Conservation (phyloP, 2,329 filamentous ascomycete genomes). For the Blumeriella jaapii region DNA sequence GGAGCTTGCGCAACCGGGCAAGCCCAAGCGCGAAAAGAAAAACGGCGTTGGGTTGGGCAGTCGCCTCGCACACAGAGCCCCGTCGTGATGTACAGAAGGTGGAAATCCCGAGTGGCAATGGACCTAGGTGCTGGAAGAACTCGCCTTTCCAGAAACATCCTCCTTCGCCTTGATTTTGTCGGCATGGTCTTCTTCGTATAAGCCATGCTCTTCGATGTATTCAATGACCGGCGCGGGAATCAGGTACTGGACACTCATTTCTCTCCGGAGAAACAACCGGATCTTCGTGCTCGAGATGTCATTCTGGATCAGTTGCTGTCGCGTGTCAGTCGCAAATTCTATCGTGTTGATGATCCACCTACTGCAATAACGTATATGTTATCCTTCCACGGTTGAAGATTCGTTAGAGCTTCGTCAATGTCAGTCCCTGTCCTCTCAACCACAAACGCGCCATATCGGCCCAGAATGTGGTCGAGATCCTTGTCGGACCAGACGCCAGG, state of each 20-base stretch:
- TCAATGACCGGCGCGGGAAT: conserved; percentile 65
- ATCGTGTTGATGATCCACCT: not conserved
- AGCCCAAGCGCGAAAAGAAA: too few relatives aligned
- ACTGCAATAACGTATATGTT: conserved; percentile 37
- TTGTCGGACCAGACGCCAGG: conserved; percentile 70
- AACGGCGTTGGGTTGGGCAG: not conserved
- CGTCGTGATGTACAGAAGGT: not conserved
- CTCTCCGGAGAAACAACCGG: conserved; percentile 63
- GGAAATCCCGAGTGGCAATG: not conserved
- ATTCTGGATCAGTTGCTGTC: conserved; percentile 49
- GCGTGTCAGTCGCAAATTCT: not conserved
- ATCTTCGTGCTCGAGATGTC: conserved; percentile 78
- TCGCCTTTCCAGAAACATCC: conserved; percentile 12
- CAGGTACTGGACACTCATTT: conserved; percentile 71
- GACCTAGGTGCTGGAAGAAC: conserved; percentile 11
- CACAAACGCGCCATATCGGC: conserved; percentile 72
- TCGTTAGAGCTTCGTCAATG: conserved; percentile 76
- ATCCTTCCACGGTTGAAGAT: conserved; percentile 68
- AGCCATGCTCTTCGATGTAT: conserved; percentile 56
- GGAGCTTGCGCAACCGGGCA: too few relatives aligned
- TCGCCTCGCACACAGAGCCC: not conserved
- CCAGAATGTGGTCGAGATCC: conserved; percentile 80
- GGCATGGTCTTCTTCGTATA: conserved; percentile 43
- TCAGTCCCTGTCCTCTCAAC: conserved; percentile 84
- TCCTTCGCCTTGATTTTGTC: conserved; percentile 19